Evolutionary conservation across 805 yeast species (phyloP).

Genomic region (Brettanomyces bruxellensis): DNA sequence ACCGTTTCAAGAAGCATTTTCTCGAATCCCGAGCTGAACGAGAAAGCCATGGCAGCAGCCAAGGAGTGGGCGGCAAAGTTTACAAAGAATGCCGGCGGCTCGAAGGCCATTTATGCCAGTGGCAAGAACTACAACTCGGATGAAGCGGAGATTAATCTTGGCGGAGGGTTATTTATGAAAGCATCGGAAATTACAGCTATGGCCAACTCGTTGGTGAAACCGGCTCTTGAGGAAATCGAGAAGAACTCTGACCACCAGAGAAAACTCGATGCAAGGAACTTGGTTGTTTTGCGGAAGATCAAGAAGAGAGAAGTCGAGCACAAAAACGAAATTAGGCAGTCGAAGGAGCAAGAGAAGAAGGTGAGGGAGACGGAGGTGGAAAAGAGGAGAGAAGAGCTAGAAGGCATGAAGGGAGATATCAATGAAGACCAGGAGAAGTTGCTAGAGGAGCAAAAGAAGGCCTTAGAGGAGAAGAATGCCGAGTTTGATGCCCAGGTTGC

Average conservation of each 20-base stretch:
- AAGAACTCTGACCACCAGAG: conserved; percentile 56
- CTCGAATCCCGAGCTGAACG: conserved; percentile 35
- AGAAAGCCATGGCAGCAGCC: conserved; percentile 70
- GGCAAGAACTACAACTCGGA: conserved; percentile 31
- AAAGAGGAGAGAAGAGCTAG: conserved; percentile 37
- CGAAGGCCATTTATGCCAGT: conserved; percentile 22
- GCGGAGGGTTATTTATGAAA: conserved; percentile 79
- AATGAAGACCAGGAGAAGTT: conserved; percentile 31
- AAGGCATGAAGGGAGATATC: conserved; percentile 38
- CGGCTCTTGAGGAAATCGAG: conserved; percentile 69
- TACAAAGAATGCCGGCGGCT: conserved; percentile 28
- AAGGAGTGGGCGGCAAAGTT: conserved; percentile 58
- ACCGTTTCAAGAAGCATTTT: conserved; percentile 17
- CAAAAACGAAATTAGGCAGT: conserved; percentile 29
- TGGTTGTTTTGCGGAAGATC: conserved; percentile 31
- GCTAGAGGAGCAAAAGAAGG: conserved; percentile 28
- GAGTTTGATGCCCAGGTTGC: conserved; percentile 31
- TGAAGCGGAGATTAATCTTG: conserved; percentile 51
- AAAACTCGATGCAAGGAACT: conserved; percentile 44
- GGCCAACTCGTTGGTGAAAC: conserved; percentile 74
- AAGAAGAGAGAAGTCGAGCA: conserved; percentile 31
- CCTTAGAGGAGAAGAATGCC: conserved; percentile 32
- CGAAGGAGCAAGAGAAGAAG: conserved; percentile 27
- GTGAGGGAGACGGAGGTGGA: conserved; percentile 22
- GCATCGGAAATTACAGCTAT: conserved; percentile 68